A percentile compares a stretch with the other conserved stretches of the same genome.
These are phyloP conservation scores for Thelonectria discophora DNA, from an alignment of 2,329 filamentous ascomycete genomes.

Conservation along the genomic window DNA sequence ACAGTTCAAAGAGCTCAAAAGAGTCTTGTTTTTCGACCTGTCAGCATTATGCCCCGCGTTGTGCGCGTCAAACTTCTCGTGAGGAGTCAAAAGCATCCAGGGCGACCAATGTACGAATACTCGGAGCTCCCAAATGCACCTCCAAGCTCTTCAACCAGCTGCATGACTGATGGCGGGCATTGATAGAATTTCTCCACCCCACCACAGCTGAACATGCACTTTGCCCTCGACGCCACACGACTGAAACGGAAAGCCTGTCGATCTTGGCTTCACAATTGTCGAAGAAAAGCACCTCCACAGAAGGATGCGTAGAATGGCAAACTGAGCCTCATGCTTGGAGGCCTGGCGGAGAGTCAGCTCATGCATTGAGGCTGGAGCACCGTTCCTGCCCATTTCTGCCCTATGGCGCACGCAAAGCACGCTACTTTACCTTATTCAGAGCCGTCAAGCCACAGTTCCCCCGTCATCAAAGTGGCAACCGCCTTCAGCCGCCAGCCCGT, in stretches of 20 bases:
- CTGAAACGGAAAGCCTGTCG: neutral
- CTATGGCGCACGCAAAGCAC: neutral
- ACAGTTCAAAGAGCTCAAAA: neutral
- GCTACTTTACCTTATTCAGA: constrained; percentile 1
- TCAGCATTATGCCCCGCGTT: neutral
- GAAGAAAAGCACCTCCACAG: neutral
- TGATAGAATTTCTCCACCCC: neutral
- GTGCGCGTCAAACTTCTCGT: neutral
- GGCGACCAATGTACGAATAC: no score
- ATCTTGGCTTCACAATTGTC: constrained; percentile 7
- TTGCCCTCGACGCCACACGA: constrained; percentile 1
- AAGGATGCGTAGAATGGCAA: neutral
- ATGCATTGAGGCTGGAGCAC: neutral
- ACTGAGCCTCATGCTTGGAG: neutral
- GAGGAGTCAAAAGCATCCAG: no score
- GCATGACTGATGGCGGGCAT: no score
- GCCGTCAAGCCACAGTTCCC: constrained; percentile 37
- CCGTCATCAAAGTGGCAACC: constrained; percentile 42
- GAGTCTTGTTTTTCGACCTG: neutral
- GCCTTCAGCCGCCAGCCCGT: constrained; percentile 22
- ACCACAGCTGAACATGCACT: neutral
- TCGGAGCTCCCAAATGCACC: no score
- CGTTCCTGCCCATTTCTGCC: constrained; percentile 6
- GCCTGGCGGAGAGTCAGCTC: neutral
- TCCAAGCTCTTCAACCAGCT: no score